A percentile compares a stretch with the other conserved stretches of the same genome.
Evolutionary conservation across 1,284 basidiomycete species (phyloP).

Genomic region (Cutaneotrichosporon cyanovorans): DNA sequence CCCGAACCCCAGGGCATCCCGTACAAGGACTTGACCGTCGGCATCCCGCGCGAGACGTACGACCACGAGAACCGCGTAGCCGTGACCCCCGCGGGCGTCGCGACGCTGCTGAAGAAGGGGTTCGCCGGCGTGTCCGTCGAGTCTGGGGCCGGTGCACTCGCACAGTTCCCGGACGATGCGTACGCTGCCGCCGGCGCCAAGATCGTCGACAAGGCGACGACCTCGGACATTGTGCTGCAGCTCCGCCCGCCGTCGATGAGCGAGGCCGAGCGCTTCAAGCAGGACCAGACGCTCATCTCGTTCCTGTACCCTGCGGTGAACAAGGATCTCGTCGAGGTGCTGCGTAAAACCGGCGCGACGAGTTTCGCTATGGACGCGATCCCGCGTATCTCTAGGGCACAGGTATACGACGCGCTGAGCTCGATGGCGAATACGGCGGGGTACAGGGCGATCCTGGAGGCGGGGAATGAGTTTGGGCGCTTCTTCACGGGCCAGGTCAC

Average conservation of each 20-base stretch:
- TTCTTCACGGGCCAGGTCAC: slow-evolving; percentile 82
- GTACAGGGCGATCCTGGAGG: slow-evolving; percentile 78
- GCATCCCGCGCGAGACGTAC: slow-evolving; percentile 65
- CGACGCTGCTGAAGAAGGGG: slow-evolving; percentile 68
- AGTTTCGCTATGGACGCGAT: slow-evolving; percentile 78
- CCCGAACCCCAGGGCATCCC: slow-evolving; percentile 49
- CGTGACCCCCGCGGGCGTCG: slow-evolving; percentile 66
- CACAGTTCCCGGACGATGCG: slow-evolving; percentile 70
- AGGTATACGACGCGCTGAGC: slow-evolving; percentile 75
- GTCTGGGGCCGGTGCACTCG: slow-evolving; percentile 59
- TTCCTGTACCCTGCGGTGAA: slow-evolving; percentile 76
- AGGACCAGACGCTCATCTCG: slow-evolving; percentile 70
- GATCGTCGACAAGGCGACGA: slow-evolving; percentile 51
- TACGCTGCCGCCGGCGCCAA: slow-evolving; percentile 70
- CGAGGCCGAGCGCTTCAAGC: slow-evolving; percentile 56
- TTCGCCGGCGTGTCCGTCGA: slow-evolving; percentile 65
- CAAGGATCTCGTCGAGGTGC: slow-evolving; percentile 58
- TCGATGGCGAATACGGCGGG: slow-evolving; percentile 86
- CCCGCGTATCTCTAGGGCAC: slow-evolving; percentile 75
- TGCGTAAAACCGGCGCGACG: slow-evolving; percentile 58
- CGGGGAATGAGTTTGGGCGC: slow-evolving; percentile 74
- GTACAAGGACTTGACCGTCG: slow-evolving; percentile 66
- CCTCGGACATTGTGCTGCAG: slow-evolving; percentile 70
- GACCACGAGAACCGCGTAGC: slow-evolving; percentile 69
- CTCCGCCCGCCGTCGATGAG: slow-evolving; percentile 57